These are phyloP conservation scores for Malassezia arunalokei DNA, from an alignment of 1,284 basidiomycete species.

Conservation along the genomic window DNA sequence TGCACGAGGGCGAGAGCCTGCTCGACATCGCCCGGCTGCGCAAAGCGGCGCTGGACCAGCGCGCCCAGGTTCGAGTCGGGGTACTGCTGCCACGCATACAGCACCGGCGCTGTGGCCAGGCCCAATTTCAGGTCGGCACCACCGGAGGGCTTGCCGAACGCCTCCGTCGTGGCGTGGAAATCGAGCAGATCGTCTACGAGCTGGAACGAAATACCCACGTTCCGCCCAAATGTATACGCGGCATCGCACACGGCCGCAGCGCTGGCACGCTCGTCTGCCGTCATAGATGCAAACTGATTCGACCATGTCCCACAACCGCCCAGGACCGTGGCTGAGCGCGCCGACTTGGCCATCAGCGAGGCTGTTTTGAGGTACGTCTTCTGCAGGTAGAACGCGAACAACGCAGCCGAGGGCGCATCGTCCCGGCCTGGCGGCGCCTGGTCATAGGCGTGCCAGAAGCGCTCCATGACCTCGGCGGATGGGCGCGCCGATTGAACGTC, in stretches of 20 bases:
- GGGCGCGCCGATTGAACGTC: conserved; percentile 11
- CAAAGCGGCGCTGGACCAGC: conserved; percentile 73
- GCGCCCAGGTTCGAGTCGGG: conserved; percentile 53
- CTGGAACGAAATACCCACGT: conserved; percentile 62
- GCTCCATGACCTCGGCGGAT: conserved; percentile 2
- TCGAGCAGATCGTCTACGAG: conserved; percentile 86
- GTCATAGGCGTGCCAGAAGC: conserved; percentile 12
- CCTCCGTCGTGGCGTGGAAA: conserved; percentile 57
- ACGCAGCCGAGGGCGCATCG: conserved; percentile 48
- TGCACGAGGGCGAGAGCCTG: conserved; percentile 50
- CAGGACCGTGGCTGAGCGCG: conserved; percentile 72
- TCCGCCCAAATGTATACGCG: conserved; percentile 80
- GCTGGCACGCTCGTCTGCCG: conserved; percentile 7
- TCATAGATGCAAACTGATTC: conserved; percentile 47
- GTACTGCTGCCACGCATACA: conserved; percentile 89
- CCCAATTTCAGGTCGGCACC: conserved; percentile 77
- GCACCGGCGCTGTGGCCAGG: conserved; percentile 75
- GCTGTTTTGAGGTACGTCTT: conserved; percentile 97
- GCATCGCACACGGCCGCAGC: conserved; percentile 65
- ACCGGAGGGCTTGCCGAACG: conserved; percentile 66
- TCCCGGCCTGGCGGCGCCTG: neutral
- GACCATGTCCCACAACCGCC: conserved; percentile 62
- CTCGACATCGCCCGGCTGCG: conserved; percentile 70
- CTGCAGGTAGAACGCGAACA: conserved; percentile 76
- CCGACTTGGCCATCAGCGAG: conserved; percentile 84